Base-by-base conservation (phyloP, 345 rosid genomes). In the Tarenaya hassleriana region DNA sequence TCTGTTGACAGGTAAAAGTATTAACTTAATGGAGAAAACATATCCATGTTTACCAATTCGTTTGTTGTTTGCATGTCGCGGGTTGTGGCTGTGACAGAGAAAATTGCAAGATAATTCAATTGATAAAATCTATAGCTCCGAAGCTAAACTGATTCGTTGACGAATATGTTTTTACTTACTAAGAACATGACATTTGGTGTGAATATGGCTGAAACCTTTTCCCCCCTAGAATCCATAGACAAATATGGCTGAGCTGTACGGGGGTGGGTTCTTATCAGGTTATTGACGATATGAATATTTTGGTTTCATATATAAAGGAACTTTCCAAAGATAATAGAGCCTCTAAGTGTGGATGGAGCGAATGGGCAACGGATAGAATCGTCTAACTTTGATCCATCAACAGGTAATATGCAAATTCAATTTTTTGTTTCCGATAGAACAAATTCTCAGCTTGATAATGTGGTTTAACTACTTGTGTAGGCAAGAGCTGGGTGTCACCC, bases 401-500 rank as follows among this genome's bases (percentile, higher is more conserved):
- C 91, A 74, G 98, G 98, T 84, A 32, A 43, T 15, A 34, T 24
- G 5, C 12, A 16, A 29, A 17, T 21, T 1, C 37, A 8, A 37
- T 24, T 24, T 5, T 24, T n/a, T 58, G 43, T 34, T 35, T 16
- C 32, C 16, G 1, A 9, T 29, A 5, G 3, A 29, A 3, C 29
- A 19, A 7, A 21, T 24, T 19, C 8, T 11, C 41, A 20, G 32
- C 43, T 18, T 24, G 5, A 5, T 24, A 24, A 31, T 42, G 3
- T 8, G 41, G 41, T 15, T 18, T 31, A 20, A 7, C 31, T 5
- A 3, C 15, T 16, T 50, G 31, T 44, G 57, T 81, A 88, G 95
- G 96, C 43, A 88, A 83, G 77, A 67, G 66, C 66, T 88, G 95
- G 96, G 78, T 92, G 40, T 78, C 95, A 10, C 95, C 80, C 27